Evolutionary conservation across 2,329 filamentous ascomycete species (phyloP), one percentile per base, ranked within the genome.

Genomic region (Ceratocystiopsis minuta): DNA sequence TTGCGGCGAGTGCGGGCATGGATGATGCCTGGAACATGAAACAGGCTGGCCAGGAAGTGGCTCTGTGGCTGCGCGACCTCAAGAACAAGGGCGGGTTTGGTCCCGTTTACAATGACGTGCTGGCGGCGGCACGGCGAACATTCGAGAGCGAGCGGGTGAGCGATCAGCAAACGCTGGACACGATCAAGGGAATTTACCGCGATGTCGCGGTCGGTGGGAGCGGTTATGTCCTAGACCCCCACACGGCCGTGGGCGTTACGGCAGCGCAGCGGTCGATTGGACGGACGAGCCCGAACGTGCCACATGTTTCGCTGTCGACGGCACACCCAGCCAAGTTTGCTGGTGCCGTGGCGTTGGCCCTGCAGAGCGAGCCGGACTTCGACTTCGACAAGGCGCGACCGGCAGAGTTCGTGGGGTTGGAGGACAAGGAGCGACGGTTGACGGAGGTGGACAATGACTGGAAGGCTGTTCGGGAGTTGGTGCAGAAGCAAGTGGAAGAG

Each of bases 241-340:
- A 98, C 63, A 78, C 85, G 0, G 85, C 90, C 2, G 81, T 98
- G 37, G 90, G 87, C 43, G 70, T 95, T 34, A 70, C 79, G 16
- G 87, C 84, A 1, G 72, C 87, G 0, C 57, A 75, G 42, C 71
- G 86, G 44, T 86, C 83, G 3, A 67, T 82, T 32, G 56, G 64
- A 36, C 66, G 74, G 13, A 58, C 64, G 1, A 61, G 60, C 24
- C 57, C 66, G 3, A 63, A 64, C 15, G 62, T 78, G 41, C 66
- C 60, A n/a, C 81, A 93, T 57, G 80, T 98, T 53, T 78, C 85
- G 1, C 73, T 98, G 3, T 83, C 87, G 2, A 98, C 90, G 2
- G 90, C 90, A 3, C 90, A 98, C 60, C 88, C 90, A 0, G 90
- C 88, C 47, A 98, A 98, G 60, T 98, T 98, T 55, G 77, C 80